phyloP scores from a whole-genome alignment of 164 flowering plant species.

The Houttuynia cordata region DNA sequence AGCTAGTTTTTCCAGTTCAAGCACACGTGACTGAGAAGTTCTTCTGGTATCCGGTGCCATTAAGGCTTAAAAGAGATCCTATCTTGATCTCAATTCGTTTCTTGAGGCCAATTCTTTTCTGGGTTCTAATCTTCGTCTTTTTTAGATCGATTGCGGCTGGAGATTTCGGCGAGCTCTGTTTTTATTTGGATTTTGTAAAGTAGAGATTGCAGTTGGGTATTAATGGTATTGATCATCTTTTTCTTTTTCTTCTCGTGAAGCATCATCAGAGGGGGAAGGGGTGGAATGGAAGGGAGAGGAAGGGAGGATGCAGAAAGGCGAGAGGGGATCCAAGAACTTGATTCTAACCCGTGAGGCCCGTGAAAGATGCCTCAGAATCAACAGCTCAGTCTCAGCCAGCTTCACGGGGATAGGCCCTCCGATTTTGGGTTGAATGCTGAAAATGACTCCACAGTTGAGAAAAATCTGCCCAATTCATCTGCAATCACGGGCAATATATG shows the following conservation, averaged over 20 bases:
- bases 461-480: conserved; percentile 14
- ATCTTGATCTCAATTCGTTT: no score
- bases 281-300: neutral
- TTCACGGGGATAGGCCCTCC: conserved; percentile 46
- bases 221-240: neutral
- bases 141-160: no score
- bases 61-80: no score
- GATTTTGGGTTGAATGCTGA: conserved; percentile 14
- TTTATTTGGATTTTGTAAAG: no score
- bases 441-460: conserved; percentile 13
- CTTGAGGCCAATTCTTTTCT: no score
- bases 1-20: no score
- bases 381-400: conserved; percentile 39
- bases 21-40: no score
- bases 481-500: conserved; percentile 30
- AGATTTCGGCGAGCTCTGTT: no score
- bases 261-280: neutral
- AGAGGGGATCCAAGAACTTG: neutral
- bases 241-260: neutral
- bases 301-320: conserved; percentile 1
- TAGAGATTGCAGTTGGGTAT: neutral
- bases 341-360: conserved; percentile 8
- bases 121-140: no score
- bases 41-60: no score
- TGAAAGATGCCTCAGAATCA: conserved; percentile 68